Evolutionary conservation across 495 filamentous ascomycete genomes (phyloP), one percentile per base, ranked within the genome.

Genomic region (Thozetella sp.): DNA sequence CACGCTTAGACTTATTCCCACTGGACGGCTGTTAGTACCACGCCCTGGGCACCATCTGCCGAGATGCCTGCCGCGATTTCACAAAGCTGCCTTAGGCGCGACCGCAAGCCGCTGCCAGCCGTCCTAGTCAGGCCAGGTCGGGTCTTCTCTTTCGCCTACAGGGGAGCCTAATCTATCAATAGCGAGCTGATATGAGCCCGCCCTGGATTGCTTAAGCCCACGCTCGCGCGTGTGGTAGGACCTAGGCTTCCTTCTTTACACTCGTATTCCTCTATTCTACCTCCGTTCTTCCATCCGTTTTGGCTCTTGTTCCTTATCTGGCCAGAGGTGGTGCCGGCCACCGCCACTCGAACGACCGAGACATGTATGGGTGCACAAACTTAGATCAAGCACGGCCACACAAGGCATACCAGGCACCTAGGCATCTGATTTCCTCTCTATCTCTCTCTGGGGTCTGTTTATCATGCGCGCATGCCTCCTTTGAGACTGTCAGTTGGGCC

Each of bases 131-230:
- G n/a, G 30, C 30, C 9, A 37, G 30, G 30, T 37, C 30, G 6
- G 30, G 9, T 17, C 30, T 37, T 37, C 30, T 17, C 30, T 37
- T 37, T 37, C 30, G 6, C 30, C 9, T 17, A 6, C 30, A 6
- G 12, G 43, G 43, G n/a, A 48, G 43, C 43, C 43, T 48, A 19
- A 19, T 10, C 43, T 48, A 48, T 48, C 43, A 48, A 48, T 48
- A 48, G 43, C n/a, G 43, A 20, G 43, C 43, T 48, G 43, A 48
- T 48, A 19, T 48, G n/a, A n/a, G n/a, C n/a, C n/a, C n/a, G n/a
- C n/a, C n/a, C 6, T 20, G 11, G 4, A 11, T 19, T 19, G 43
- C 43, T 3, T n/a, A 11, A 4, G 10, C 43, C 6, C 30, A 6
- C 15, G 30, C 30, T 37, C 6, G 6, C 15, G 30, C 30, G 30